Percentiles rank a stretch among this genome's conserved stretches.
Evolutionary conservation across 2,329 filamentous ascomycete species (phyloP).

Genomic region (Chrysoporthe austroafricana): DNA sequence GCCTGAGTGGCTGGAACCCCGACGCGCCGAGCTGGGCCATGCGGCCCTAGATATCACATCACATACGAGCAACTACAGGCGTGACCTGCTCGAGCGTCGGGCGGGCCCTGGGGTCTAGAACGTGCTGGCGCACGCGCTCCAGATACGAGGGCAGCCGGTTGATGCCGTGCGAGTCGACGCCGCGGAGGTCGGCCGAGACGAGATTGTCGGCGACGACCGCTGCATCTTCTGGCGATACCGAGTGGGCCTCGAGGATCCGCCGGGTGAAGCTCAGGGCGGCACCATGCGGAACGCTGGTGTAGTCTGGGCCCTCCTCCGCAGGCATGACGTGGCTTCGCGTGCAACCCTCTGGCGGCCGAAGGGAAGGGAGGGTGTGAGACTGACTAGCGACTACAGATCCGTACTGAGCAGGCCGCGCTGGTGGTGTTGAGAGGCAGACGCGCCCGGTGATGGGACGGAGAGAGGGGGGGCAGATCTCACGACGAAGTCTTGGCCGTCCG

Average conservation of each 20-base stretch:
- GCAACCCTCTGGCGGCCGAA: no score
- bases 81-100: conserved; percentile 66
- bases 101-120: conserved; percentile 63
- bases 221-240: conserved; percentile 63
- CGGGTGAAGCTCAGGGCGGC: conserved; percentile 48
- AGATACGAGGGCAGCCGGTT: conserved; percentile 81
- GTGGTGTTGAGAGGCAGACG: no score
- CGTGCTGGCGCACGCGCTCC: conserved; percentile 70
- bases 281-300: conserved; percentile 21
- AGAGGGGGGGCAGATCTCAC: no score
- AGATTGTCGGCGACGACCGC: conserved; percentile 68
- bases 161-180: conserved; percentile 79
- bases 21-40: no score
- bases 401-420: no score
- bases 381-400: no score
- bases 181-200: conserved; percentile 74
- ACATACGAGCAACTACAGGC: conserved; percentile 62
- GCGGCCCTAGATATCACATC: background rate
- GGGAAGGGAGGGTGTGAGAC: no score
- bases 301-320: conserved; percentile 11
- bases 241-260: conserved; percentile 62
- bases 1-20: no score
- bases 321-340: conserved; percentile 5
- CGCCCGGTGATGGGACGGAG: no score
- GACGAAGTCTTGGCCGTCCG: no score